A percentile compares a stretch with the other conserved stretches of the same genome.
These are phyloP conservation scores for Periglandula ipomoeae DNA, from an alignment of 2,329 filamentous ascomycete genomes.

Conservation along the genomic window DNA sequence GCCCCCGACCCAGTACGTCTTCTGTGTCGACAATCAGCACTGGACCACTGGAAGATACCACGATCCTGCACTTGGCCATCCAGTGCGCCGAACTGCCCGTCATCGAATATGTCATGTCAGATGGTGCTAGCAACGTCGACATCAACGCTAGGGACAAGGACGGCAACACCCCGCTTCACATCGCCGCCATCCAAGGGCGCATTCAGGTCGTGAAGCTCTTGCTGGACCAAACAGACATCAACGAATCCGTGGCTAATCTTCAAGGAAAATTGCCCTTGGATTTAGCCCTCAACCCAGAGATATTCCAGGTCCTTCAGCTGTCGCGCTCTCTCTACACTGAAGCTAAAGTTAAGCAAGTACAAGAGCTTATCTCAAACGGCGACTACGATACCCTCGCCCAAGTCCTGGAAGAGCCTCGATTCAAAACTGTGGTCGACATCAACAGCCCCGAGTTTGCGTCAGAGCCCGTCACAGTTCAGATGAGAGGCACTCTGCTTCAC, in stretches of 20 bases:
- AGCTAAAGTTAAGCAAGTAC: slow-evolving; percentile 72
- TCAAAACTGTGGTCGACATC: slow-evolving; percentile 82
- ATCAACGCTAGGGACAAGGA: slow-evolving; percentile 87
- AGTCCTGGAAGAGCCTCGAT: slow-evolving; percentile 72
- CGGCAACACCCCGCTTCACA: slow-evolving; percentile 85
- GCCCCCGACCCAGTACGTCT: slow-evolving; percentile 47
- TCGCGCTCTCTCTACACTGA: slow-evolving; percentile 86
- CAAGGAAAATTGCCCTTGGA: slow-evolving; percentile 81
- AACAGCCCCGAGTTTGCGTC: slow-evolving; percentile 85
- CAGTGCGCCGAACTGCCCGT: slow-evolving; percentile 91
- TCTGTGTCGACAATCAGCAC: slow-evolving; percentile 35
- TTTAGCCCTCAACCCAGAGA: slow-evolving; percentile 82
- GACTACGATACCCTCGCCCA: slow-evolving; percentile 73
- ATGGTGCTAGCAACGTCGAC: slow-evolving; percentile 59
- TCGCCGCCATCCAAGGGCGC: slow-evolving; percentile 77
- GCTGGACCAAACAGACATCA: slow-evolving; percentile 73
- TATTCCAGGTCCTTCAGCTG: slow-evolving; percentile 90
- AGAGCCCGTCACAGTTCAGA: slow-evolving; percentile 65
- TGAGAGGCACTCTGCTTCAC: slow-evolving; percentile 86
- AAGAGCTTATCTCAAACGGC: slow-evolving; percentile 61
- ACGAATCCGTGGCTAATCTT: slow-evolving; percentile 79
- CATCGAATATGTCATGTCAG: slow-evolving; percentile 86
- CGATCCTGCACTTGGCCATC: slow-evolving; percentile 84
- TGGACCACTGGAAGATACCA: slow-evolving; percentile 65
- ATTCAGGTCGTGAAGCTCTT: slow-evolving; percentile 73